Conservation (phyloP, 257 asterid species). For the Jasminum sambac region DNA sequence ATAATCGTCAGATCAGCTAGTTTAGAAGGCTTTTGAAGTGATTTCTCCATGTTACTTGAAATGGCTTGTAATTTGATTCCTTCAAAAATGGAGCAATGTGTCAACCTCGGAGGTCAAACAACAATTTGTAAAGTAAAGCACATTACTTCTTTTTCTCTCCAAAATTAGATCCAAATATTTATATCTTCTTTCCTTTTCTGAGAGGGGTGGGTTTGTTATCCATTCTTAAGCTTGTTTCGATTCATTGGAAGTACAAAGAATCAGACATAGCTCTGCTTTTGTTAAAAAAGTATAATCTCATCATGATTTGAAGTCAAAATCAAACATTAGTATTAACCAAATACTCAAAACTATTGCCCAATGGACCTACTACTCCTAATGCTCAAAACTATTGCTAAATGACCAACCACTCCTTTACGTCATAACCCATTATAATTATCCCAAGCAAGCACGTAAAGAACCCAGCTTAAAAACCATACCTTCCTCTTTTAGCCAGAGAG, state of each 20-base stretch:
- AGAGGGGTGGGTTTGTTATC: background rate
- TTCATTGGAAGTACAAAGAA: background rate
- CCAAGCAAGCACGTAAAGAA: no score
- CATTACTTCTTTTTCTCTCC: background rate
- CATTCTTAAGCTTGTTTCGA: background rate
- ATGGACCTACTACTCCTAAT: no score
- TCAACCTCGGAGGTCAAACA: background rate
- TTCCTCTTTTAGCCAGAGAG: background rate
- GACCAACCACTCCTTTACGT: no score
- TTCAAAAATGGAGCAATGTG: background rate
- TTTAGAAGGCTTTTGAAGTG: background rate
- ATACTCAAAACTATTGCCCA: no score
- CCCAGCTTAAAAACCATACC: background rate
- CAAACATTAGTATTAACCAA: no score
- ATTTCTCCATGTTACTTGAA: background rate
- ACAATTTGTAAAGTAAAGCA: background rate
- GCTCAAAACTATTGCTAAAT: no score
- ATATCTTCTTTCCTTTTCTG: background rate
- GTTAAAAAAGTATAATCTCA: no score
- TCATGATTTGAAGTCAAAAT: no score
- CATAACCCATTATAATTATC: no score
- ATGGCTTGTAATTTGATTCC: background rate
- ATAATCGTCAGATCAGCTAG: background rate
- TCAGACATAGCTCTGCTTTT: background rate
- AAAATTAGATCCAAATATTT: background rate